Conservation (phyloP, 495 filamentous ascomycete genomes). For the Penicillium pancosmium region DNA sequence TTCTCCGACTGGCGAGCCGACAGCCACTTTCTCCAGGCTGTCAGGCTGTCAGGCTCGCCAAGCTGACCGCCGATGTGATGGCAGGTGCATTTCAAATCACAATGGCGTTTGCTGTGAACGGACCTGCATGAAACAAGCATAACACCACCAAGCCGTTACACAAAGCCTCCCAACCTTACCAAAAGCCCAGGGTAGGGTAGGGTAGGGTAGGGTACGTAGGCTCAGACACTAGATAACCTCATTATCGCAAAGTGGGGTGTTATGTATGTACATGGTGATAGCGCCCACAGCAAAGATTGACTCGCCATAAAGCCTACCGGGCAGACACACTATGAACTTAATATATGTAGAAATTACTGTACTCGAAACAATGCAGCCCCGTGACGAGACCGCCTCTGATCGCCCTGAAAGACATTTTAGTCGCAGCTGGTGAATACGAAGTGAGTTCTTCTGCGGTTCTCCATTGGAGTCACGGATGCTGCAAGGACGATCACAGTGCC, state of each 20-base stretch:
- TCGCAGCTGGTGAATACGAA: conserved; percentile 13
- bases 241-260: no score
- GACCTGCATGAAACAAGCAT: conserved; percentile 16
- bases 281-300: no score
- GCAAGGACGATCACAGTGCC: background rate
- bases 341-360: no score
- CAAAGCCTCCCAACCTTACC: background rate
- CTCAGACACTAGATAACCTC: no score
- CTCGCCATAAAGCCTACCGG: no score
- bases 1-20: background rate
- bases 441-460: conserved; percentile 4
- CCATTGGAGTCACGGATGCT: background rate
- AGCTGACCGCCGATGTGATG: conserved; percentile 2
- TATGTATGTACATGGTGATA: no score
- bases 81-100: conserved; percentile 11
- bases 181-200: background rate
- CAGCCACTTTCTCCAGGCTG: background rate
- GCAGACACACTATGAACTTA: no score
- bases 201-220: background rate
- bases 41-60: background rate
- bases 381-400: background rate
- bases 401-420: conserved; percentile 16
- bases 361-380: no score
- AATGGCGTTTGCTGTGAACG: conserved; percentile 14
- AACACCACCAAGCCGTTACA: conserved; percentile 22